Conservation (phyloP, 1,284 basidiomycete species). For the Apiotrichum sp. region DNA sequence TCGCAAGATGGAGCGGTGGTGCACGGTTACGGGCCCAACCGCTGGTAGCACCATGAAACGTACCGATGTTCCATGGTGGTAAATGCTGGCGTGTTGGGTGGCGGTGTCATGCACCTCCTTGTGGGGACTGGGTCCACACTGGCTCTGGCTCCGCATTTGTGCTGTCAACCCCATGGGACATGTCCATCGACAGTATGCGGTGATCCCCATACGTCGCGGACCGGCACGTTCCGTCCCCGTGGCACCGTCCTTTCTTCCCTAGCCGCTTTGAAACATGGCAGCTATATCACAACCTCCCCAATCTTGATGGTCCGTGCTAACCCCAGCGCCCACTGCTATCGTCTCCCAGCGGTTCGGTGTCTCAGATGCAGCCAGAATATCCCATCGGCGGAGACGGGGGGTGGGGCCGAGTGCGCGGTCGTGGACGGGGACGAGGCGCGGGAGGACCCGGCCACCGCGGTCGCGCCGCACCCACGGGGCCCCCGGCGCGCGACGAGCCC, state of each 20-base stretch:
- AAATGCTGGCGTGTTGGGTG: too few relatives aligned
- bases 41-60: not conserved
- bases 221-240: too few relatives aligned
- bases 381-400: not conserved
- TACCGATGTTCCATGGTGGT: too few relatives aligned
- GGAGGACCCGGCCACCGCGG: not conserved
- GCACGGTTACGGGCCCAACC: not conserved
- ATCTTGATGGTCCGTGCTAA: not conserved
- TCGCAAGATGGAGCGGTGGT: too few relatives aligned
- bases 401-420: conserved; percentile 3
- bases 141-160: too few relatives aligned
- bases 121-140: too few relatives aligned
- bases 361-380: not conserved
- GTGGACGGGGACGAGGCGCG: conserved; percentile 4
- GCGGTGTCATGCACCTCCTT: too few relatives aligned
- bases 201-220: not conserved
- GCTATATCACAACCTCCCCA: not conserved
- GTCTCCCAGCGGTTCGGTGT: not conserved
- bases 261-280: not conserved
- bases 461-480: not conserved
- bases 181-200: too few relatives aligned
- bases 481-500: too few relatives aligned
- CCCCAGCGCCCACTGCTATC: not conserved
- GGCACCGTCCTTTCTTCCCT: too few relatives aligned
- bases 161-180: too few relatives aligned